Conservation (phyloP, 164 flowering plant species). For the Chloranthus sessilifolius region DNA sequence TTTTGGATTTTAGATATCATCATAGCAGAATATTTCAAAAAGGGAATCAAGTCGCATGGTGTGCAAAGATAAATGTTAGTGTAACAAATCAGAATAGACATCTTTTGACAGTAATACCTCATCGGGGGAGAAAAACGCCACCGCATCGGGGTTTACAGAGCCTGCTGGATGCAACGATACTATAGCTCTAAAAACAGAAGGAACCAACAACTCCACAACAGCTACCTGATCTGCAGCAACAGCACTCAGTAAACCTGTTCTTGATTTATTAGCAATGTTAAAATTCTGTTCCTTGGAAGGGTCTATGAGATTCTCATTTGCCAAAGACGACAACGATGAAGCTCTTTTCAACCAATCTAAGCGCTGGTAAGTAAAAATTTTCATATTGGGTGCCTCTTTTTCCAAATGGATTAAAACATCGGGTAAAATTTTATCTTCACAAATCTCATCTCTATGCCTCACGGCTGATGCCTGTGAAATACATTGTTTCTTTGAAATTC, state of each 20-base stretch:
- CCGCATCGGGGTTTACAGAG: slow-evolving; percentile 83
- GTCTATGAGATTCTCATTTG: slow-evolving; percentile 41
- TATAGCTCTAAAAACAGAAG: slow-evolving; percentile 77
- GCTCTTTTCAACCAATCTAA: slow-evolving; percentile 86
- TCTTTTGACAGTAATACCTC: slow-evolving; percentile 53
- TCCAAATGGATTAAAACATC: slow-evolving; percentile 46
- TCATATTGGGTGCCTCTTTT: slow-evolving; percentile 54
- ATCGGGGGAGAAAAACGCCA: slow-evolving; percentile 96
- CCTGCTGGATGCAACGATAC: slow-evolving; percentile 90
- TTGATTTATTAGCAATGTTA: slow-evolving; percentile 34
- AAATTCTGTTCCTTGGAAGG: slow-evolving; percentile 42
- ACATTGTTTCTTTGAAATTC: slow-evolving; percentile 48
- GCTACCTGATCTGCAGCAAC: slow-evolving; percentile 52
- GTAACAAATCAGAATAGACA: neutral
- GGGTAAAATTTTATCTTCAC: slow-evolving; percentile 45
- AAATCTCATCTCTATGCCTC: slow-evolving; percentile 37
- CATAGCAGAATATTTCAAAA: no score
- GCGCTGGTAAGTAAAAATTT: slow-evolving; percentile 60
- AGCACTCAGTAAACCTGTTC: slow-evolving; percentile 29
- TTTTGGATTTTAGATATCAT: no score
- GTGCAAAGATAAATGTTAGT: neutral
- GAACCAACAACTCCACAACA: slow-evolving; percentile 70
- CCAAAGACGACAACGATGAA: slow-evolving; percentile 41
- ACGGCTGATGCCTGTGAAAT: slow-evolving; percentile 22
- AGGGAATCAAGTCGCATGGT: no score